Evolutionary conservation across 306 rosid species (phyloP).

Genomic region (Fagus sylvatica): DNA sequence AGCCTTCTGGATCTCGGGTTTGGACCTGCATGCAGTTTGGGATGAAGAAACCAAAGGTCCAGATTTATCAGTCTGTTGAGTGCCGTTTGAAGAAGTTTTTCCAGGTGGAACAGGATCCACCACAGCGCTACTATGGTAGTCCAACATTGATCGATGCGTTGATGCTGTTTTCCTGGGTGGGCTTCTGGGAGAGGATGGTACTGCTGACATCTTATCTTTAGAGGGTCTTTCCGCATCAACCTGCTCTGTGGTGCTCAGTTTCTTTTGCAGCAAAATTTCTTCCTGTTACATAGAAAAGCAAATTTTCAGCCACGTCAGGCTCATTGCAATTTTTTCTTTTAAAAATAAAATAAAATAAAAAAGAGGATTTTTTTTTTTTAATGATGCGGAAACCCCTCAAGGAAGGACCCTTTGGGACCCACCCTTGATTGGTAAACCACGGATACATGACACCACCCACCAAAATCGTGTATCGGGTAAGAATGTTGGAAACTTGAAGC

Average conservation of each 20-base stretch:
- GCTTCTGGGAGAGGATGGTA: slow-evolving; percentile 54
- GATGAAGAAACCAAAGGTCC: slow-evolving; percentile 42
- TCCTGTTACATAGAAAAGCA: slow-evolving; percentile 52
- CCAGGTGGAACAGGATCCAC: slow-evolving; percentile 43
- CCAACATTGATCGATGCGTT: slow-evolving; percentile 42
- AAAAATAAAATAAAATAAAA: neutral
- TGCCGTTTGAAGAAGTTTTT: slow-evolving; percentile 45
- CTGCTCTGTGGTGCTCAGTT: slow-evolving; percentile 52
- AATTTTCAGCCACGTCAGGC: slow-evolving; percentile 19
- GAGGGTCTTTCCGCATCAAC: slow-evolving; percentile 49
- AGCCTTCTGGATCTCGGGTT: slow-evolving; percentile 58
- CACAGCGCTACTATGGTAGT: slow-evolving; percentile 39
- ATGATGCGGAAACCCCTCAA: too few relatives aligned
- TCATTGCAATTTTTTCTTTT: neutral
- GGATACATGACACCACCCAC: too few relatives aligned
- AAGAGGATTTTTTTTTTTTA: too few relatives aligned
- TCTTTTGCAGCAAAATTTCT: slow-evolving; percentile 49
- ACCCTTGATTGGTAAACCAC: too few relatives aligned
- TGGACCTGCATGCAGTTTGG: slow-evolving; percentile 42
- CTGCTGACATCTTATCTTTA: slow-evolving; percentile 58
- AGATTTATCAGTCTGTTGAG: slow-evolving; percentile 54
- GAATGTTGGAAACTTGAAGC: neutral
- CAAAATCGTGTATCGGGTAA: too few relatives aligned
- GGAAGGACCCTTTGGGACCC: too few relatives aligned
- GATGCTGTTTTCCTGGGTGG: slow-evolving; percentile 47